A percentile compares a stretch with the other conserved stretches of the same genome.
Evolutionary conservation across 192 early-diverging fungal genomes (phyloP).

Genomic region (Pilobolus umbonatus): DNA sequence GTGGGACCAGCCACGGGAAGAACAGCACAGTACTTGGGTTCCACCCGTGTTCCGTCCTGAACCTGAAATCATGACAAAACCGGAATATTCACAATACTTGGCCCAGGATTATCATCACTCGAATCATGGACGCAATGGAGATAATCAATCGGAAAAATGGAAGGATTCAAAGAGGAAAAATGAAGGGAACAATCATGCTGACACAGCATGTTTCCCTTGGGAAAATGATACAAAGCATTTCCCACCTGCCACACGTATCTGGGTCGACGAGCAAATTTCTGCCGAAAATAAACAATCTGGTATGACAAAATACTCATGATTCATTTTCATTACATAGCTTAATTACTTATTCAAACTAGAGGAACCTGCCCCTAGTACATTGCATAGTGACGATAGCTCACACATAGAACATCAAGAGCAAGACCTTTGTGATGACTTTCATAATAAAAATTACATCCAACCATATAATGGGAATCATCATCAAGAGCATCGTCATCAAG

Average conservation of each 20-base stretch:
- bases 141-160: no score
- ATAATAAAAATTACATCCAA: neutral
- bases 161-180: neutral
- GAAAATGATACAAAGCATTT: neutral
- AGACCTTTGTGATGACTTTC: neutral
- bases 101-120: slow-evolving; percentile 2
- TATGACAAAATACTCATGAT: no score
- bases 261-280: neutral
- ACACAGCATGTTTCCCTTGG: slow-evolving; percentile 7
- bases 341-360: no score
- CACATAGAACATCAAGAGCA: neutral
- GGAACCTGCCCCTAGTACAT: no score
- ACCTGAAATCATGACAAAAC: slow-evolving; percentile 3
- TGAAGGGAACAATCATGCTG: neutral
- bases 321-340: no score
- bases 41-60: slow-evolving; percentile 18
- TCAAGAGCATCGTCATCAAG: neutral
- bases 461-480: neutral
- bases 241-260: slow-evolving; percentile 1
- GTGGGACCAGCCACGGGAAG: slow-evolving; percentile 22
- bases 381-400: no score
- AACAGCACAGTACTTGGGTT: slow-evolving; percentile 14
- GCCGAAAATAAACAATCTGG: no score
- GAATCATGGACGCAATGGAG: no score
- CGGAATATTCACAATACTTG: slow-evolving; percentile 10